Evolutionary conservation across 2,329 filamentous ascomycete species (phyloP).

Genomic region (Clathrospora elynae): DNA sequence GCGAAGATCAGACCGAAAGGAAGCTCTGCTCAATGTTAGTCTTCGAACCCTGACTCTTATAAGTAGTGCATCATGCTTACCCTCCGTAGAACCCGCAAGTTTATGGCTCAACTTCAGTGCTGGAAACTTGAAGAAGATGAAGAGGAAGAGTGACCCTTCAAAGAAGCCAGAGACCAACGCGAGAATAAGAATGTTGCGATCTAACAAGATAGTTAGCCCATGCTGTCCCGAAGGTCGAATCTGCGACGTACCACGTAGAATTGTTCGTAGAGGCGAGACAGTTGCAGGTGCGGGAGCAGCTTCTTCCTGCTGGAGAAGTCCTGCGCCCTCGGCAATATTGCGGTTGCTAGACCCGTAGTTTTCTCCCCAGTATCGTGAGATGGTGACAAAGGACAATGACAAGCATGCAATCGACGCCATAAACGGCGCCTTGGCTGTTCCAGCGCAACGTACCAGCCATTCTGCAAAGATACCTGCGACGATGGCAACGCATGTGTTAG

Average conservation of each 20-base stretch:
- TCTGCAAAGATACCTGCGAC: constrained; percentile 59
- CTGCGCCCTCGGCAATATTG: constrained; percentile 23
- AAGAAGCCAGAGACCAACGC: constrained; percentile 62
- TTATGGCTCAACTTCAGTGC: constrained; percentile 53
- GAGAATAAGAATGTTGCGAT: constrained; percentile 58
- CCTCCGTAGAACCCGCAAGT: constrained; percentile 32
- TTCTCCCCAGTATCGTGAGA: constrained; percentile 58
- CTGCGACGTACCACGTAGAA: constrained; percentile 25
- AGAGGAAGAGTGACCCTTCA: constrained; percentile 66
- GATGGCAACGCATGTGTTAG: constrained; percentile 56
- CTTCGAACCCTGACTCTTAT: neutral
- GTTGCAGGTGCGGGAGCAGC: constrained; percentile 24
- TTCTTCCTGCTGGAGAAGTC: constrained; percentile 36
- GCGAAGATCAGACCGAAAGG: constrained; percentile 61
- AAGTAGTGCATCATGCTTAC: constrained; percentile 17
- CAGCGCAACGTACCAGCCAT: constrained; percentile 54
- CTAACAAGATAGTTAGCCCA: constrained; percentile 21
- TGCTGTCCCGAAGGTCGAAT: neutral
- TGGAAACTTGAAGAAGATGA: constrained; percentile 67
- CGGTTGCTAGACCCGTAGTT: constrained; percentile 53
- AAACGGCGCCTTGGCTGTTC: constrained; percentile 59
- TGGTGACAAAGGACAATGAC: constrained; percentile 52
- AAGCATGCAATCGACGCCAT: constrained; percentile 55
- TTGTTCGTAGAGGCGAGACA: constrained; percentile 31
- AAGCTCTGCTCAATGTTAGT: constrained; percentile 30